A percentile compares a stretch with the other conserved stretches of the same genome.
phyloP scores from a whole-genome alignment of 2,329 filamentous ascomycete genomes.

The Didymella glomerata region DNA sequence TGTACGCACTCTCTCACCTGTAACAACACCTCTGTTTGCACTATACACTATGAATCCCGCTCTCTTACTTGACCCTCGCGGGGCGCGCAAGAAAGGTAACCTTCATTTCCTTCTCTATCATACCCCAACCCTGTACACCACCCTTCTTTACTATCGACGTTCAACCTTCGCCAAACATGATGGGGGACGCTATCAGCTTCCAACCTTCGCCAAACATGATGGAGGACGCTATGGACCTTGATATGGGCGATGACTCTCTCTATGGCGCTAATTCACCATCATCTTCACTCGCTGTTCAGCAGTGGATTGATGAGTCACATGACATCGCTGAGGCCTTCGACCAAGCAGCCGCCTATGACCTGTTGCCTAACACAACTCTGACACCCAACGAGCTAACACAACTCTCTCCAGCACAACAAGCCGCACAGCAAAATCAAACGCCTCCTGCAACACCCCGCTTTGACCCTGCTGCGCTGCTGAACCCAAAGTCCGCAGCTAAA shows the following conservation, averaged over 20 bases:
- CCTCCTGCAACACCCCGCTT: constrained; percentile 27
- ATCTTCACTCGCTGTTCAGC: constrained; percentile 10
- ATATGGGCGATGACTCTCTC: constrained; percentile 13
- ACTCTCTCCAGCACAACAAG: constrained; percentile 31
- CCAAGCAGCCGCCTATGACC: background rate
- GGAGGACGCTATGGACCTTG: constrained; percentile 6
- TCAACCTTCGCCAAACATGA: background rate
- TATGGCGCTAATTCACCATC: constrained; percentile 1
- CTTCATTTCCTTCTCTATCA: constrained; percentile 14
- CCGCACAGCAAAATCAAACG: constrained; percentile 19
- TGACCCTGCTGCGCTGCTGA: constrained; percentile 43
- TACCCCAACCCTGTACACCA: background rate
- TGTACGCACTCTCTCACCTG: constrained; percentile 25
- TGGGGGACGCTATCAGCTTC: constrained; percentile 1
- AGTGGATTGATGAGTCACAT: constrained; percentile 14
- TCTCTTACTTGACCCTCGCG: constrained; percentile 38
- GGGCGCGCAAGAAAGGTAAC: constrained; percentile 39
- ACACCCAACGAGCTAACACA: constrained; percentile 28
- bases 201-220: background rate
- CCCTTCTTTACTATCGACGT: background rate
- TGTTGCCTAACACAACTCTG: background rate
- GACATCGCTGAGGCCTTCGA: background rate
- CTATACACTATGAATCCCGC: constrained; percentile 34
- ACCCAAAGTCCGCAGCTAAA: constrained; percentile 45
- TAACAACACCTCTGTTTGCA: constrained; percentile 12